Base-by-base conservation (phyloP, 768 basidiomycete species). In the Boletus reticulatus region DNA sequence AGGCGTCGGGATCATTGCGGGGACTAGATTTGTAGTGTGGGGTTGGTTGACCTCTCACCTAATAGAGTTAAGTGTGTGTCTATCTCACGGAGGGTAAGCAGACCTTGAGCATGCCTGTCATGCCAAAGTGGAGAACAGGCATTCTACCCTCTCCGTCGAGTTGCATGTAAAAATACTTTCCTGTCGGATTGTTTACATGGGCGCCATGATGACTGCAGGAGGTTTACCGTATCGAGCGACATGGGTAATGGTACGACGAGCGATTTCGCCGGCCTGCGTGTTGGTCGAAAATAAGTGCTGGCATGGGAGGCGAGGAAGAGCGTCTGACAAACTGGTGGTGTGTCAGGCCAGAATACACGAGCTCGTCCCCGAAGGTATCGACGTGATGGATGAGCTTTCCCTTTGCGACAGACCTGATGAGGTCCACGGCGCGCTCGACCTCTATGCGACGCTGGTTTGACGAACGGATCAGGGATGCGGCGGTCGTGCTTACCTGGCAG, bases 71-170 rank as follows among this genome's bases (percentile, higher is more conserved):
- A 31, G 29, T 22, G 43, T 39, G 29, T 10, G 29, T 29, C 8
- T 6, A 8, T 24, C 22, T 20, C 56, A 48, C 38, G 29, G 32
- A 16, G 29, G 10, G 22, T 0, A 10, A 19, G 42, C 67, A 34
- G 49, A 83, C 86, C 73, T 87, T 84, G 34, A 92, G 74, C 82
- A 84, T 87, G n/a, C 89, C 89, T 2, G 89, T 91, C 90, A 92
- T 92, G 3, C 89, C 90, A 60, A 92, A 89, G 65, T 92, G 89
- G 46, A 91, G 70, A 4, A 91, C 84, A 4, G 89, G 89, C 58
- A 81, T 67, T 62, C 75, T 76, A 0, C 87, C 88, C 14, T 72
- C 56, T 8, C 87, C 87, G 31, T 81, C 78, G 4, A 92, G 76
- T 43, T 79, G 76, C 12, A 92, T 67, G 62, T 86, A 92, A 56